Conservation (phyloP, 495 filamentous ascomycete genomes). For the Daldinia grandis region DNA sequence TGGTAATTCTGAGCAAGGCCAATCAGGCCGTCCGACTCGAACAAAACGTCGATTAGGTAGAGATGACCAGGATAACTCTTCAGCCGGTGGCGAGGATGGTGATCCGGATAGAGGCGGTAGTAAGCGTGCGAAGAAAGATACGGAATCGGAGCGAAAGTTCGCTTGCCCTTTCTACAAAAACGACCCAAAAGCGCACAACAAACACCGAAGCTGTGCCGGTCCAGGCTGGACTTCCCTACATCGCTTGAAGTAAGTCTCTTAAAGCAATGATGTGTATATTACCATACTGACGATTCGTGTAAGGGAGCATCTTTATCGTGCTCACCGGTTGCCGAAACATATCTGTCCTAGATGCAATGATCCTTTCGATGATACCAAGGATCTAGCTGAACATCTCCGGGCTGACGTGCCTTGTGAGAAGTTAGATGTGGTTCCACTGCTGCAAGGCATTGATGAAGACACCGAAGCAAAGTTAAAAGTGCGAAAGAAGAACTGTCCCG, state of each 20-base stretch:
- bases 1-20: conserved; percentile 12
- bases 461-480: conserved; percentile 47
- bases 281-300: background rate
- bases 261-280: background rate
- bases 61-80: conserved; percentile 36
- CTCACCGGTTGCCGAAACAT: conserved; percentile 50
- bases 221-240: conserved; percentile 55
- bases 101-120: conserved; percentile 39
- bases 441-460: conserved; percentile 41
- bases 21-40: conserved; percentile 27
- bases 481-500: conserved; percentile 49
- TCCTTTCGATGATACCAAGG: conserved; percentile 49
- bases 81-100: conserved; percentile 39
- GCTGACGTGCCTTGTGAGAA: conserved; percentile 49
- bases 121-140: conserved; percentile 43
- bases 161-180: conserved; percentile 58
- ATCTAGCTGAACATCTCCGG: conserved; percentile 50
- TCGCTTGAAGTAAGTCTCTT: conserved; percentile 53
- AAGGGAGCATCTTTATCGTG: conserved; percentile 59
- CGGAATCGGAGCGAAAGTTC: conserved; percentile 38
- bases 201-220: conserved; percentile 50
- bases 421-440: conserved; percentile 23
- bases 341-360: conserved; percentile 52
- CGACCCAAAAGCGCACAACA: conserved; percentile 47
- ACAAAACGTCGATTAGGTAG: conserved; percentile 42